These are phyloP conservation scores for Argentina anserina DNA, from an alignment of 306 rosid genomes.

Conservation along the genomic window DNA sequence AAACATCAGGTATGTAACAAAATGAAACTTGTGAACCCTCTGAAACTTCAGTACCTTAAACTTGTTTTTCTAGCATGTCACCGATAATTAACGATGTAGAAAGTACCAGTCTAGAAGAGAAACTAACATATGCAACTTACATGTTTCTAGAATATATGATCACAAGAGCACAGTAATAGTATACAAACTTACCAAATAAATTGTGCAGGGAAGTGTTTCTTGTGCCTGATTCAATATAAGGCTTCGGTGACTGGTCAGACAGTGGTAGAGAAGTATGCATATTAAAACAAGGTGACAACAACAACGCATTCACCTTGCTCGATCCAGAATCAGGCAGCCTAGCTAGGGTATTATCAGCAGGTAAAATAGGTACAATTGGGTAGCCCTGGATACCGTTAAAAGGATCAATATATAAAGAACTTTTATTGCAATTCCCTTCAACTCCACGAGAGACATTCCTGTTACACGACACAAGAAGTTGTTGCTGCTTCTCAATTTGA, in stretches of 20 bases:
- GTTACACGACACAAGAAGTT: neutral
- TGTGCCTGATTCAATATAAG: neutral
- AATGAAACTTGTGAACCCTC: neutral
- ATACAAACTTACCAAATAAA: slow-evolving; percentile 18
- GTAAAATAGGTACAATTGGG: neutral
- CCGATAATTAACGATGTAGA: neutral
- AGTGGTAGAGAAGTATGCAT: neutral
- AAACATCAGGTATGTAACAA: neutral
- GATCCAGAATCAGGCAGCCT: slow-evolving; percentile 6
- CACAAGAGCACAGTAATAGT: neutral
- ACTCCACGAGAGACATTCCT: neutral
- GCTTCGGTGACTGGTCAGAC: neutral
- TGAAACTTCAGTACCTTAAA: neutral
- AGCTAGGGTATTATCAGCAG: neutral
- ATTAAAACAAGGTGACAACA: neutral
- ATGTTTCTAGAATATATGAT: neutral
- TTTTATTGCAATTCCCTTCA: neutral
- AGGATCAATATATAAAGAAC: neutral
- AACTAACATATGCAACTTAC: neutral
- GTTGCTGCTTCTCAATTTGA: neutral
- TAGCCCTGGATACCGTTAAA: neutral
- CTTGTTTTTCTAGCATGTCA: neutral
- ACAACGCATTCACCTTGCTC: slow-evolving; percentile 5
- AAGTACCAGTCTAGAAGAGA: neutral
- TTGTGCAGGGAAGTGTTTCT: slow-evolving; percentile 3